A percentile compares a stretch with the other conserved stretches of the same genome.
Evolutionary conservation across 495 filamentous ascomycete genomes (phyloP).

Genomic region (Penicillium coffeae): DNA sequence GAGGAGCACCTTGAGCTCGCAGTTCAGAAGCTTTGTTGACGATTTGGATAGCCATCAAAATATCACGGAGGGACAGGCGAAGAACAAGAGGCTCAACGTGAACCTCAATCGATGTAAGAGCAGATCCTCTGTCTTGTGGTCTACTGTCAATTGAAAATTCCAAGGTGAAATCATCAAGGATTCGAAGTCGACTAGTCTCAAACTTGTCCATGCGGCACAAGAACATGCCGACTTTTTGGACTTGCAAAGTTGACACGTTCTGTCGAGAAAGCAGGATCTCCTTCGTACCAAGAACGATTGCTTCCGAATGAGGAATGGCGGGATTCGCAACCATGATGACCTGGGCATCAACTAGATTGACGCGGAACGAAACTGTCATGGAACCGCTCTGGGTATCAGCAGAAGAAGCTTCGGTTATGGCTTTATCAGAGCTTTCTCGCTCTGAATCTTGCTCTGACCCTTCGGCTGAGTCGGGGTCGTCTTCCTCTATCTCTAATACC

Average conservation of each 20-base stretch:
- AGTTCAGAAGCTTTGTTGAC: conserved; percentile 89
- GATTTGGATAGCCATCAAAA: conserved; percentile 89
- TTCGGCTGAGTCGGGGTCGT: conserved; percentile 55
- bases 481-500: conserved; percentile 32
- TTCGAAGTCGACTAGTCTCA: conserved; percentile 78
- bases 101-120: conserved; percentile 73
- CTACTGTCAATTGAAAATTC: conserved; percentile 83
- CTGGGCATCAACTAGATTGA: conserved; percentile 93
- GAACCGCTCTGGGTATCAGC: conserved; percentile 36
- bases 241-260: conserved; percentile 86
- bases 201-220: conserved; percentile 97
- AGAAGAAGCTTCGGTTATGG: conserved; percentile 17
- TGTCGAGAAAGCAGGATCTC: conserved; percentile 90
- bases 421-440: conserved; percentile 28
- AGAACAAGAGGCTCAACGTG: conserved; percentile 92
- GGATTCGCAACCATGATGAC: conserved; percentile 95
- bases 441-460: conserved; percentile 60
- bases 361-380: conserved; percentile 81
- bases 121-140: conserved; percentile 59
- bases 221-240: conserved; percentile 95
- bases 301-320: conserved; percentile 81
- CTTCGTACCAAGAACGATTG: conserved; percentile 92
- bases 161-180: conserved; percentile 92
- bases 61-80: conserved; percentile 87
- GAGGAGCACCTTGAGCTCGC: conserved; percentile 47